Conservation (phyloP, 2,329 filamentous ascomycete species). For the Didymella sp. region DNA sequence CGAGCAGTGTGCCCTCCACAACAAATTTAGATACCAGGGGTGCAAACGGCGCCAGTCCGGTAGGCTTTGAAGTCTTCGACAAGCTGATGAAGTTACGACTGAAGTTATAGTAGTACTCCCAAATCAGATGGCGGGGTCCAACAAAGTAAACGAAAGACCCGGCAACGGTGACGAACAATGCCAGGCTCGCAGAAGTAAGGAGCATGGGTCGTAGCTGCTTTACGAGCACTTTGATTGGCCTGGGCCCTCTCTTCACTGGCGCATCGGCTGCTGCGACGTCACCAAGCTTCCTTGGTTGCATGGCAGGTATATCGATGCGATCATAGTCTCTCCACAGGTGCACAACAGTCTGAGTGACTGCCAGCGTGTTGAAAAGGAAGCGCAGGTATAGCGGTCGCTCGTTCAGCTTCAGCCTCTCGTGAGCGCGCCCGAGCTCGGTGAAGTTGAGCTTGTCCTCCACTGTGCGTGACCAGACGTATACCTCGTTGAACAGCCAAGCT, state of each 20-base stretch:
- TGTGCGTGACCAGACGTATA: conserved; percentile 77
- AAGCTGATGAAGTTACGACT: conserved; percentile 78
- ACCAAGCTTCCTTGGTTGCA: conserved; percentile 33
- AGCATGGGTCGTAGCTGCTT: conserved; percentile 29
- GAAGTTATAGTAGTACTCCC: conserved; percentile 68
- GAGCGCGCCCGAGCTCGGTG: conserved; percentile 70
- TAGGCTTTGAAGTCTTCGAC: conserved; percentile 66
- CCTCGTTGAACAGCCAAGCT: conserved; percentile 77
- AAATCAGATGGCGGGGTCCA: conserved; percentile 40
- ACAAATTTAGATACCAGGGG: conserved; percentile 60
- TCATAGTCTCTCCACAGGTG: conserved; percentile 81
- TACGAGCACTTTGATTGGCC: conserved; percentile 30
- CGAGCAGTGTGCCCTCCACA: conserved; percentile 69
- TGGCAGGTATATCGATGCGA: conserved; percentile 61
- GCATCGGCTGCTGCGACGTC: conserved; percentile 19
- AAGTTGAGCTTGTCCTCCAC: conserved; percentile 69
- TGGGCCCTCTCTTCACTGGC: conserved; percentile 18
- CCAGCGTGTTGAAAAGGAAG: conserved; percentile 71
- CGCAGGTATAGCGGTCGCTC: conserved; percentile 85
- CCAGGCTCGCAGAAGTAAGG: conserved; percentile 31
- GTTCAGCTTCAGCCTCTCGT: conserved; percentile 79
- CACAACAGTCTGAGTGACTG: conserved; percentile 69
- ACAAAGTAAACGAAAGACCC: conserved; percentile 38
- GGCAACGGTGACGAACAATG: conserved; percentile 58
- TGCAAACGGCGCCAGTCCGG: conserved; percentile 65